Percentiles rank a stretch among this genome's conserved stretches.
These are phyloP conservation scores for Eutrema yunnanense DNA, from an alignment of 345 rosid genomes.

Conservation along the genomic window DNA sequence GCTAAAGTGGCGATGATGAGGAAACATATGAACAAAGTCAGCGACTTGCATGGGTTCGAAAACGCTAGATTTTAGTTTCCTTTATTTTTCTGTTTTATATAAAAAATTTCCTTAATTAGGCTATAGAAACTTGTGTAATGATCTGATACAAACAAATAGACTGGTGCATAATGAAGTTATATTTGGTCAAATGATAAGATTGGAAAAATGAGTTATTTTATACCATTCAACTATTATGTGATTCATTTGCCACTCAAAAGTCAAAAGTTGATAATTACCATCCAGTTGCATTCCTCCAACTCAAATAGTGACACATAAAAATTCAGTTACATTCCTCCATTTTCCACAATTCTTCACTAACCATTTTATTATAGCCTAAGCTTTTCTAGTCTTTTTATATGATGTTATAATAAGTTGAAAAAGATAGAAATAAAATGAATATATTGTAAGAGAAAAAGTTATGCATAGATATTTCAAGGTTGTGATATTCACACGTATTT, in stretches of 20 bases:
- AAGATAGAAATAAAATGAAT: too few species aligned
- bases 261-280: not conserved
- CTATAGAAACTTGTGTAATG: constrained; percentile 15
- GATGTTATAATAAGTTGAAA: too few species aligned
- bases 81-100: not conserved
- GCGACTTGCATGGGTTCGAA: constrained; percentile 96
- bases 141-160: constrained; percentile 9
- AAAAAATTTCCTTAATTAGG: constrained; percentile 1
- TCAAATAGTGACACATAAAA: too few species aligned
- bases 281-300: too few species aligned
- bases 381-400: too few species aligned
- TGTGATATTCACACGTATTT: not conserved
- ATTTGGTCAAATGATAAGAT: not conserved
- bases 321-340: too few species aligned
- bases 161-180: constrained; percentile 12
- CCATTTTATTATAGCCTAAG: too few species aligned
- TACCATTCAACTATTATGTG: not conserved
- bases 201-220: not conserved
- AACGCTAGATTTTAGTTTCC: constrained; percentile 71
- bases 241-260: not conserved
- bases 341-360: too few species aligned
- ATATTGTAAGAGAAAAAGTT: not conserved
- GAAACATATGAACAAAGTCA: constrained; percentile 85
- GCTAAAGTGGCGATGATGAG: constrained; percentile 88
- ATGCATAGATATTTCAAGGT: not conserved